Evolutionary conservation across 108 stramenopile genomes (phyloP).

Genomic region (Seminavis robusta): DNA sequence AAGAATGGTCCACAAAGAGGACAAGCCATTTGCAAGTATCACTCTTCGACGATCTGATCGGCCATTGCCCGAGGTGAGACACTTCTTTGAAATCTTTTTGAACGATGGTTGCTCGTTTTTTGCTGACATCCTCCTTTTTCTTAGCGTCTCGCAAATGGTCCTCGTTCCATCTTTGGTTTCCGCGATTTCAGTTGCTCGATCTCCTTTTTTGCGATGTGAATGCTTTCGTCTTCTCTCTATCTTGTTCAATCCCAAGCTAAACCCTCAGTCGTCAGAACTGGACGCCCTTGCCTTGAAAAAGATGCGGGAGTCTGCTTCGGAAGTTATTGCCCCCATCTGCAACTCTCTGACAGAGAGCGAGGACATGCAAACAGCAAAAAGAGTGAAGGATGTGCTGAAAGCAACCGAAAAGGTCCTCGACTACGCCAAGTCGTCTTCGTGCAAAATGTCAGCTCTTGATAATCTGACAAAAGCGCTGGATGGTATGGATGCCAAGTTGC

Average conservation of each 20-base stretch:
- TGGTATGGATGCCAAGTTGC: conserved; percentile 9
- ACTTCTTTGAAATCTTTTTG: too few species aligned
- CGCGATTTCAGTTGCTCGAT: conserved; percentile 46
- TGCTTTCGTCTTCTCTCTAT: conserved; percentile 47
- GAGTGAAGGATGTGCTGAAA: conserved; percentile 39
- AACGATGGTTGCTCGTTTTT: too few species aligned
- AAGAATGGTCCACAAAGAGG: conserved; percentile 74
- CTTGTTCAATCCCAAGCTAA: conserved; percentile 20
- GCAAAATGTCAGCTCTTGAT: conserved; percentile 1
- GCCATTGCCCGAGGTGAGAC: conserved; percentile 38
- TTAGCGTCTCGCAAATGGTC: conserved; percentile 35
- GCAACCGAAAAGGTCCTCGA: conserved; percentile 43
- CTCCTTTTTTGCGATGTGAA: conserved; percentile 66
- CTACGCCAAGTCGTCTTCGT: conserved; percentile 1
- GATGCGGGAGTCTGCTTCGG: conserved; percentile 15
- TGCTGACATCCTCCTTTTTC: too few species aligned
- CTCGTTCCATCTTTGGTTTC: conserved; percentile 32
- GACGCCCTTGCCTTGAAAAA: conserved; percentile 8
- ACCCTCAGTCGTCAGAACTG: too few species aligned
- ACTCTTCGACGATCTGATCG: conserved; percentile 69
- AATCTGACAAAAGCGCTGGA: conserved; percentile 10
- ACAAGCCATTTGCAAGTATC: conserved; percentile 46
- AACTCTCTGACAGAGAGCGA: too few species aligned
- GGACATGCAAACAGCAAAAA: conserved; percentile 56
- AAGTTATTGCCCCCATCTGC: too few species aligned